Base-by-base conservation (phyloP, 495 filamentous ascomycete species). In the Penicillium waksmanii region DNA sequence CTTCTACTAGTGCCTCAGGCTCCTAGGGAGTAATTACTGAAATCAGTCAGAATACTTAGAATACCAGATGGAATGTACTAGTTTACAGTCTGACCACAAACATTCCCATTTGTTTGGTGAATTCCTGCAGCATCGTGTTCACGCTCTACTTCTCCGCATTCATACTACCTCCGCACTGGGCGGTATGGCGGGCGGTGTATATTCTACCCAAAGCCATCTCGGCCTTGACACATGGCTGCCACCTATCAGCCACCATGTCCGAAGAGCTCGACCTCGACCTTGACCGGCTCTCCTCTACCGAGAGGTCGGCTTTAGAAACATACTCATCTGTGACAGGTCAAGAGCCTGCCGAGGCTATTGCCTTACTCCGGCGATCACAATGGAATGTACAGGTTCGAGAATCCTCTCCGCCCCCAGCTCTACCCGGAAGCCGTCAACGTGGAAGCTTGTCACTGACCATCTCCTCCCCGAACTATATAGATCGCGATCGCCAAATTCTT, bases 401-500 rank as follows among this genome's bases (percentile, higher is more conserved):
- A 46, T 11, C 15, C 43, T 21, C 27, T 5, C 27, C 27, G 25
- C 25, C 53, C 53, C 55, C 25, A 44, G 13, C 21, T 21, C 36
- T 31, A 19, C 36, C 18, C 44, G 31, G 44, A 53, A 36, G 53
- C 25, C 36, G 38, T 55, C 51, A 40, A 58, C 31, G 17, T 34
- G 58, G 38, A 43, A 63, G 56, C 53, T 57, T 31, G 54, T 44
- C 6, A 19, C 42, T 44, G 2, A 44, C 17, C 15, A 17, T 44
- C 42, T 9, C n/a, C 42, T 44, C 35, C 46, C 42, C 56, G 43
- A 23, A 18, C 11, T 70, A 23, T 23, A 23, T 23, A 98, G 89
- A 96, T 98, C 61, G 95, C 95, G 34, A 90, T 98, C 51, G 84
- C 95, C 51, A 94, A 94, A 67, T 98, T 98, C 84, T 98, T 97